Evolutionary conservation across 495 filamentous ascomycete species (phyloP).

Genomic region (Daldinia caldariorum): DNA sequence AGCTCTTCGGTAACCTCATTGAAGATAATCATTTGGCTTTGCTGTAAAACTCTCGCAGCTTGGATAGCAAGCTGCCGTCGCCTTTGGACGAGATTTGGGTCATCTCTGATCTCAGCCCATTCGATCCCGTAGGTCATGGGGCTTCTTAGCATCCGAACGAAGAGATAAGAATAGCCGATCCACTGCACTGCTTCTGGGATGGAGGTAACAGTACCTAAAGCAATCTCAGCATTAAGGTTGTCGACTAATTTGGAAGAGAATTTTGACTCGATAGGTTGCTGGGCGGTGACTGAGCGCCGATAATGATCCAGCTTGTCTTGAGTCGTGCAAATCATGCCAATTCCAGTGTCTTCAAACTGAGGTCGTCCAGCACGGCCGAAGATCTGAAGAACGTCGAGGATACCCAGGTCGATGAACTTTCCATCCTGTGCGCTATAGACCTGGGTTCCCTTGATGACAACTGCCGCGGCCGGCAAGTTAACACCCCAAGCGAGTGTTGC

Average conservation of each 20-base stretch:
- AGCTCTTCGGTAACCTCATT: conserved; percentile 93
- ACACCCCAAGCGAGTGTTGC: conserved; percentile 99
- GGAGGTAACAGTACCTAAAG: conserved; percentile 93
- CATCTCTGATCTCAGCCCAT: conserved; percentile 87
- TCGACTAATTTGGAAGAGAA: conserved; percentile 93
- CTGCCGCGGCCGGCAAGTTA: conserved; percentile 95
- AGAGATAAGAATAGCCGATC: conserved; percentile 97
- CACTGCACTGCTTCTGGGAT: conserved; percentile 94
- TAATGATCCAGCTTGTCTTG: conserved; percentile 94
- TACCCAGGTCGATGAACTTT: conserved; percentile 95
- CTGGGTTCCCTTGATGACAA: conserved; percentile 97
- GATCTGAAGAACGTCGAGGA: conserved; percentile 97
- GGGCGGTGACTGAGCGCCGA: conserved; percentile 89
- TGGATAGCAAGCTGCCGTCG: conserved; percentile 84
- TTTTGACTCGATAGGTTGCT: conserved; percentile 93
- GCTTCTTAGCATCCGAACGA: conserved; percentile 92
- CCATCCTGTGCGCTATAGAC: conserved; percentile 95
- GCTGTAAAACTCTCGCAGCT: conserved; percentile 83
- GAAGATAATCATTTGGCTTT: conserved; percentile 98
- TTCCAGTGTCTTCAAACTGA: conserved; percentile 94
- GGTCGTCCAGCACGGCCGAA: conserved; percentile 98
- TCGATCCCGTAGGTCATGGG: conserved; percentile 96
- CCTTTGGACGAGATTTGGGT: conserved; percentile 83
- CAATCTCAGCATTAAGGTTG: conserved; percentile 95
- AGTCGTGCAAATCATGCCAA: conserved; percentile 96